These are phyloP conservation scores for Diphasiastrum complanatum DNA, from an alignment of 83 land plant species.

Conservation along the genomic window DNA sequence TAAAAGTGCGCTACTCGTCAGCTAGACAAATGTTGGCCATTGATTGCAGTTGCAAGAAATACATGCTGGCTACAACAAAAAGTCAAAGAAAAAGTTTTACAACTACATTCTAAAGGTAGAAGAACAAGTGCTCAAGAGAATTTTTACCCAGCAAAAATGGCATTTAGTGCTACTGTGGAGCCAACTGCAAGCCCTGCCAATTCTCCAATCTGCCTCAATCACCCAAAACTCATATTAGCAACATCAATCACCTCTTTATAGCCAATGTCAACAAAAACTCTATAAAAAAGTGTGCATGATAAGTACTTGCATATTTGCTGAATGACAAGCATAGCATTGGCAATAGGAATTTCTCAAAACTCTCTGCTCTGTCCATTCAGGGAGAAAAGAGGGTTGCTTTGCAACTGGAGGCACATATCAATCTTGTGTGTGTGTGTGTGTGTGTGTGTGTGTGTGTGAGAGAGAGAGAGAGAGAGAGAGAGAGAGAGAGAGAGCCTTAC, in stretches of 20 bases:
- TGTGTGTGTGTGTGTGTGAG: background rate
- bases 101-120: no score
- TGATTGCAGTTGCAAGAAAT: slow-evolving; percentile 1
- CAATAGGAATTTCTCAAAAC: no score
- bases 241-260: background rate
- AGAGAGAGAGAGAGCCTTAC: slow-evolving; percentile 33
- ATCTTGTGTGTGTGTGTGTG: background rate
- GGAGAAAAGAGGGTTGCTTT: background rate
- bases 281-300: no score
- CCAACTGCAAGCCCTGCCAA: slow-evolving; percentile 79
- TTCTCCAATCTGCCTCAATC: slow-evolving; percentile 48
- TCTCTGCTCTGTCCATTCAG: background rate
- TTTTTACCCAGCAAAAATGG: slow-evolving; percentile 67
- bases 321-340: no score
- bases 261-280: slow-evolving; percentile 4
- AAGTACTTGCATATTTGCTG: no score
- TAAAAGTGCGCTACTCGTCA: background rate
- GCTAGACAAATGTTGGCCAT: background rate
- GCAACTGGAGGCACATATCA: no score
- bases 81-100: background rate
- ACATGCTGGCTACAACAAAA: no score
- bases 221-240: background rate
- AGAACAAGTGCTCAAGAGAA: no score
- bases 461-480: background rate
- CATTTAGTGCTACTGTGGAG: slow-evolving; percentile 57